These are phyloP conservation scores for Mycena crocata DNA, from an alignment of 768 basidiomycete genomes.

Conservation along the genomic window DNA sequence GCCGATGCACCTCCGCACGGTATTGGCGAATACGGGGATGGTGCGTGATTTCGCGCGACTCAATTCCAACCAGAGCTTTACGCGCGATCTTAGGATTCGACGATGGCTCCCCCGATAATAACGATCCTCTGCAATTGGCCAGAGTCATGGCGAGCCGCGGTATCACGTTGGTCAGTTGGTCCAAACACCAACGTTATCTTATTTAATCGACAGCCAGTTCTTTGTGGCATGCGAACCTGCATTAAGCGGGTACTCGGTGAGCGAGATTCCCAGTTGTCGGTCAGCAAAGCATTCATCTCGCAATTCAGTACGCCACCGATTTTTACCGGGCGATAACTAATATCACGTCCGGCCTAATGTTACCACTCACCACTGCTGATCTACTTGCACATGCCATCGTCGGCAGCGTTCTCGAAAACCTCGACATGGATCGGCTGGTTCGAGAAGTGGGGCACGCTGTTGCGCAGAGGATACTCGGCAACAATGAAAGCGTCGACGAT, in stretches of 20 bases:
- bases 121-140: conserved; percentile 89
- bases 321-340: conserved; percentile 93
- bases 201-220: conserved; percentile 66
- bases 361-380: conserved; percentile 95
- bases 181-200: conserved; percentile 8
- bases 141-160: conserved; percentile 92
- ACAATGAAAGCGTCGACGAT: conserved; percentile 96
- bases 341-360: conserved; percentile 96
- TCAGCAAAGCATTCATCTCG: conserved; percentile 11
- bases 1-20: conserved; percentile 99
- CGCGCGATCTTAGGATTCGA: conserved; percentile 75
- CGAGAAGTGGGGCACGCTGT: conserved; percentile 95
- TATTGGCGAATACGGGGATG: conserved; percentile 97
- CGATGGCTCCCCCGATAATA: conserved; percentile 92
- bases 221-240: conserved; percentile 99
- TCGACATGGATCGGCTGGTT: conserved; percentile 97
- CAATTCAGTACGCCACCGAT: conserved; percentile 84
- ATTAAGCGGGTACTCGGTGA: conserved; percentile 89
- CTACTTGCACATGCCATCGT: conserved; percentile 96
- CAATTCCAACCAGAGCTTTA: conserved; percentile 11
- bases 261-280: conserved; percentile 42
- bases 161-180: conserved; percentile 81
- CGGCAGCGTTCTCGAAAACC: conserved; percentile 95
- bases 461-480: conserved; percentile 90
- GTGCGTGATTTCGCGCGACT: conserved; percentile 57